Percentiles rank a stretch among this genome's conserved stretches.
phyloP scores from a whole-genome alignment of 208 protist genomes.

The Trypanosoma grayi region DNA sequence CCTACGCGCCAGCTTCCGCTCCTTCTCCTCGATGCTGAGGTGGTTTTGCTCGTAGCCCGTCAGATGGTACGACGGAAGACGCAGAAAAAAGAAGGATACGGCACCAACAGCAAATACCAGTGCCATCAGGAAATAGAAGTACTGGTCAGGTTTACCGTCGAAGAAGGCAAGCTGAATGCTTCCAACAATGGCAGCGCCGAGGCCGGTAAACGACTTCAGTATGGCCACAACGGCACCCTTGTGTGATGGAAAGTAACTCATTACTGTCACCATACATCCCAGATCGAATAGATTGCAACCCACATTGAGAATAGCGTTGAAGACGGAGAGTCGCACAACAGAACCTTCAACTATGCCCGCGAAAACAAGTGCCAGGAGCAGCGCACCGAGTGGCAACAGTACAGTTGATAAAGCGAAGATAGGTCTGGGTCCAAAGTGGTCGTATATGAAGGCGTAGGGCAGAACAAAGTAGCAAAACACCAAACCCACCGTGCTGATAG shows the following conservation, averaged over 20 bases:
- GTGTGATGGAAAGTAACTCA: constrained; percentile 78
- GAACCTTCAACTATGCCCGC: no score
- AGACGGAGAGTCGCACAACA: constrained; percentile 58
- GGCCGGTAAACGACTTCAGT: constrained; percentile 77
- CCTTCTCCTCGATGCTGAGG: constrained; percentile 35
- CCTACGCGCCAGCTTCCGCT: constrained; percentile 40
- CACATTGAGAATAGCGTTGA: constrained; percentile 63
- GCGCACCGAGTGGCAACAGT: constrained; percentile 31
- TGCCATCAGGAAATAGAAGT: constrained; percentile 54
- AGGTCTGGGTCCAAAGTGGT: constrained; percentile 41
- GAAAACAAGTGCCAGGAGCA: constrained; percentile 49
- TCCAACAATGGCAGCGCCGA: no score
- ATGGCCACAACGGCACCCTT: constrained; percentile 75
- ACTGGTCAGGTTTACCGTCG: constrained; percentile 55
- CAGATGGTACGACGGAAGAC: constrained; percentile 56
- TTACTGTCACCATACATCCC: constrained; percentile 68
- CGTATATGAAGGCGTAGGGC: constrained; percentile 51
- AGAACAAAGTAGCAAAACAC: constrained; percentile 41
- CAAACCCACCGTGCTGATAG: constrained; percentile 50
- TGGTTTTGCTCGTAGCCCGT: constrained; percentile 44
- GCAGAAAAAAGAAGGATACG: constrained; percentile 45
- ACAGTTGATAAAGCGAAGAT: constrained; percentile 27
- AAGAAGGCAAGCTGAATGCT: constrained; percentile 77
- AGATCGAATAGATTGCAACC: constrained; percentile 63
- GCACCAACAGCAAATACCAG: constrained; percentile 37